Evolutionary conservation across 495 filamentous ascomycete species (phyloP).

Genomic region (Delitschia confertaspora): DNA sequence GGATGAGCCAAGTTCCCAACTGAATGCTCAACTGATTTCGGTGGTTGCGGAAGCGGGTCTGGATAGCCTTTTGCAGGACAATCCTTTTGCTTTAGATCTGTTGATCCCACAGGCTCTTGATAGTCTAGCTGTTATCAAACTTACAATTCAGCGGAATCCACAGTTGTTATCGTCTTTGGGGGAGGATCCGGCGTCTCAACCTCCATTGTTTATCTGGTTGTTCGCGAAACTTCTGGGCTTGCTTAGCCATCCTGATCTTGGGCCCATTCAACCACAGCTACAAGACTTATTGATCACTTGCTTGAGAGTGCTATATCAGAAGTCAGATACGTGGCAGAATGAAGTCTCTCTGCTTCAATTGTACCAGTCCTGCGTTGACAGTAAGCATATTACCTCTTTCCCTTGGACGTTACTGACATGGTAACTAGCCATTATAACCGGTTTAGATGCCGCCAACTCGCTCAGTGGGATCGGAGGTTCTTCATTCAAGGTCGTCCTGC

Average conservation of each 20-base stretch:
- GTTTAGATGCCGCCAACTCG: constrained; percentile 1
- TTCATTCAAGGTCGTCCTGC: constrained; percentile 20
- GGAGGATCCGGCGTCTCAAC: constrained; percentile 33
- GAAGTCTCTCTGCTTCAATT: constrained; percentile 16
- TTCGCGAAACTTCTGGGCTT: constrained; percentile 53
- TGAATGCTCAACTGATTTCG: constrained; percentile 74
- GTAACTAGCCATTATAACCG: constrained; percentile 11
- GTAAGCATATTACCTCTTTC: constrained; percentile 18
- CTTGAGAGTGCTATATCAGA: constrained; percentile 10
- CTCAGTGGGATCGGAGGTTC: not conserved
- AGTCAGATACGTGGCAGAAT: constrained; percentile 18
- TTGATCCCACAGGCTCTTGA: constrained; percentile 51
- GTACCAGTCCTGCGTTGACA: constrained; percentile 28
- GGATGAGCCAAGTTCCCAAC: constrained; percentile 54
- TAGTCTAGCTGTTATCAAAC: constrained; percentile 63
- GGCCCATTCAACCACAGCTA: constrained; percentile 20
- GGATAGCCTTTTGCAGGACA: constrained; percentile 50
- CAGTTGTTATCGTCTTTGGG: constrained; percentile 49
- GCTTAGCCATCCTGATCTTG: constrained; percentile 36
- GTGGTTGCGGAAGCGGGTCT: constrained; percentile 76
- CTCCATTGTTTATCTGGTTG: constrained; percentile 75
- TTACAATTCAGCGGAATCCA: constrained; percentile 66
- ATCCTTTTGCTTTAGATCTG: constrained; percentile 49
- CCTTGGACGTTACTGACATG: not conserved
- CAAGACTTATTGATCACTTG: constrained; percentile 27